Percentiles rank a stretch among this genome's conserved stretches.
Evolutionary conservation across 257 asterid species (phyloP).

Genomic region (Solanum sparsipilum): DNA sequence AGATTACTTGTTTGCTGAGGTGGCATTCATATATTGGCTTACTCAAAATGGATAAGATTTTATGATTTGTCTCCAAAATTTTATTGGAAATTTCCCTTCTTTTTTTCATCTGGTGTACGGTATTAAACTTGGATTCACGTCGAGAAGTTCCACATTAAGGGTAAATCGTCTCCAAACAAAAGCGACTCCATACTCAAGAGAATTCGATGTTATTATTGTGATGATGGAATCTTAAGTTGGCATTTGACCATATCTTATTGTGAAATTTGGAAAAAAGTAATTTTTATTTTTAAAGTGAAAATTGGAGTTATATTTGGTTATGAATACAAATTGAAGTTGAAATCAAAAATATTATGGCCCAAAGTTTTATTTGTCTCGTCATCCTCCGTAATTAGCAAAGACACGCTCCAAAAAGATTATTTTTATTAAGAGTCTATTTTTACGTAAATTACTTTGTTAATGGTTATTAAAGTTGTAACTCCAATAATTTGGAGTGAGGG

Average conservation of each 20-base stretch:
- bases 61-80: constrained; percentile 2
- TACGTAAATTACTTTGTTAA: not conserved
- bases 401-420: not conserved
- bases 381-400: not conserved
- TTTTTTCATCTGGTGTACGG: rapidly evolving
- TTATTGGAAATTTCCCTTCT: not conserved
- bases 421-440: not conserved
- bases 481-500: not conserved
- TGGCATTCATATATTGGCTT: constrained; percentile 40
- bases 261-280: not conserved
- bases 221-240: not conserved
- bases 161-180: rapidly evolving
- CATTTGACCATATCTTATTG: not conserved
- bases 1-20: constrained; percentile 40
- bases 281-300: not conserved
- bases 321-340: not conserved
- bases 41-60: constrained; percentile 45
- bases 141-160: not conserved
- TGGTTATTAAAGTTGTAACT: not conserved
- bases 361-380: not conserved
- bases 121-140: rapidly evolving
- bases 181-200: rapidly evolving
- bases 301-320: not conserved
- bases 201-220: not conserved
- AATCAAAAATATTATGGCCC: not conserved